Evolutionary conservation across 1,284 basidiomycete species (phyloP), one percentile per base, ranked within the genome.

Genomic region (Leucoagaricus sp.): DNA sequence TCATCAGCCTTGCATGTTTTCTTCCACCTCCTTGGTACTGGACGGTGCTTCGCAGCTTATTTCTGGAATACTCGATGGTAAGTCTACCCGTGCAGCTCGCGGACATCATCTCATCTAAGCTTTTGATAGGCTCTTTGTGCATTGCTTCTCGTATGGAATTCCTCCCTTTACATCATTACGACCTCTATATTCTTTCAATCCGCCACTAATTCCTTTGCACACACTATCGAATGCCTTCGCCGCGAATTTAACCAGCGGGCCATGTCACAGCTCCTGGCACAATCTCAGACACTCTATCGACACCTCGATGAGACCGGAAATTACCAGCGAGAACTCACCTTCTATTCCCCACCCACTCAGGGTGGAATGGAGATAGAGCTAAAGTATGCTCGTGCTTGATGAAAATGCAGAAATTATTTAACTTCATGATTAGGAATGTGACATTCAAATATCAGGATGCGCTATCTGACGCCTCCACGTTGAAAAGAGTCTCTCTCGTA

Each of bases 281-380:
- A 60, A 49, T 63, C 67, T 7, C 55, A 66, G 51, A 50, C 41
- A 12, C 61, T 71, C 33, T 69, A 69, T 52, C 54, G 61, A 13
- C 40, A 63, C 2, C 45, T 71, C 13, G 61, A 63, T 31, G 40
- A 26, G 21, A 4, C 15, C 45, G 28, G 21, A 40, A 41, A 10
- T 9, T 10, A 65, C 65, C 62, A 17, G 33, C 44, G 25, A 13
- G 41, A 15, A 33, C 33, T n/a, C 7, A 34, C 19, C 28, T 53
- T 12, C 44, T 53, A 17, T 29, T 52, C 29, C 25, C 49, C 2
- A 51, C 36, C 21, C 62, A 53, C 34, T 63, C 60, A 58, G 1
- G 55, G 57, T 17, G 77, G 78, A 1, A 74, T 75, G 66, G 69
- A 67, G 34, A 60, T 81, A 40, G 67, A 72, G 10, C 67, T 77